Evolutionary conservation across 2,329 filamentous ascomycete species (phyloP).

Genomic region (Phaeoacremonium minimum): DNA sequence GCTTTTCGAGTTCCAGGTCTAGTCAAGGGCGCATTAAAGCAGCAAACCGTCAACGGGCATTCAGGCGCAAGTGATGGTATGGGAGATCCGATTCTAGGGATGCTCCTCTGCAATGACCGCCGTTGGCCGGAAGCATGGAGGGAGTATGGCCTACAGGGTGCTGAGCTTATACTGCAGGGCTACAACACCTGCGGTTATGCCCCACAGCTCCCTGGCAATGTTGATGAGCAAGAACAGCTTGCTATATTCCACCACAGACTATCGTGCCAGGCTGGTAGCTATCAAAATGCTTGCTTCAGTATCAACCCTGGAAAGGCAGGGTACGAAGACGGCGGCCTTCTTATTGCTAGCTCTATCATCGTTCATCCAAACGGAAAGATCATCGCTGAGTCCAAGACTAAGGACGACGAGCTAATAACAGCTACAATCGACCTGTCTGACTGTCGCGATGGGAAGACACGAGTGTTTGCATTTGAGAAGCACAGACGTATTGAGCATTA

Average conservation of each 20-base stretch:
- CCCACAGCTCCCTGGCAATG: conserved; percentile 27
- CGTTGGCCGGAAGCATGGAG: conserved; percentile 50
- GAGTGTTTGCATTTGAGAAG: neutral
- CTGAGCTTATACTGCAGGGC: conserved; percentile 34
- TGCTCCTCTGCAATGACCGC: conserved; percentile 51
- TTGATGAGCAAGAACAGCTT: conserved; percentile 35
- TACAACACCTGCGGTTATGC: conserved; percentile 46
- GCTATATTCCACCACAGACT: conserved; percentile 46
- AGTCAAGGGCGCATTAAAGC: conserved; percentile 28
- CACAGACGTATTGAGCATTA: neutral
- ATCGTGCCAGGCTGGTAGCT: conserved; percentile 43
- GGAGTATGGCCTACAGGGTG: conserved; percentile 42
- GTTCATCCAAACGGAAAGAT: conserved; percentile 44
- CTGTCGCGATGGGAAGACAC: conserved; percentile 23
- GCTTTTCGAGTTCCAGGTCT: conserved; percentile 47
- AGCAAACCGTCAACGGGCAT: conserved; percentile 16
- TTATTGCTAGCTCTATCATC: conserved; percentile 42
- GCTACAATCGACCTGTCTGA: conserved; percentile 43
- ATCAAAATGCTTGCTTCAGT: conserved; percentile 47
- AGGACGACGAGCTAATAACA: conserved; percentile 42
- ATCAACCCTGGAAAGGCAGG: conserved; percentile 43
- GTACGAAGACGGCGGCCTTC: conserved; percentile 40
- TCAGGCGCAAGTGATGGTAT: conserved; percentile 16
- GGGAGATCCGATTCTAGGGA: conserved; percentile 47
- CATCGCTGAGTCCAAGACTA: conserved; percentile 41